Base-by-base conservation (phyloP, 2,329 filamentous ascomycete species). In the Fusarium transvaalense region DNA sequence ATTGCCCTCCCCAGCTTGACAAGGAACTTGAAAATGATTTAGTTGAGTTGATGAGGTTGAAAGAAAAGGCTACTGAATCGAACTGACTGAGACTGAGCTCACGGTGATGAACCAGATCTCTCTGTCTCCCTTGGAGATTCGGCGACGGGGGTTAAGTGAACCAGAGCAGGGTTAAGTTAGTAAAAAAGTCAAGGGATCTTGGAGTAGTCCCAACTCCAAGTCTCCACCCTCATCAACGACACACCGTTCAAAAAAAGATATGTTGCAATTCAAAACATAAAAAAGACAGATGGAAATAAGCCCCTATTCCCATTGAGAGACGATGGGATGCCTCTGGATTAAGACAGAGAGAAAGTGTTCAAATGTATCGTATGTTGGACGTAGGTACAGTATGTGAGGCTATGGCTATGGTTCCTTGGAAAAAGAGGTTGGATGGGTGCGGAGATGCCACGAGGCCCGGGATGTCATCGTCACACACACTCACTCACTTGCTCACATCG, bases 401-500 rank as follows among this genome's bases (percentile, higher is more conserved):
- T 59, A 17, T n/a, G 31, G 23, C 56, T 46, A 61, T 48, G 15
- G 52, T 64, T 59, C 53, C 25, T 64, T 63, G 52, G 43, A 29
- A 48, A 25, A 64, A 61, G 32, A 65, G 56, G 56, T 68, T 68
- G 65, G 66, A 69, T 68, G 55, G 66, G 66, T 68, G 55, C 55
- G 60, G 65, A 68, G 65, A 59, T 69, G 66, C 66, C 66, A 69
- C 66, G 66, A 69, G 66, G 66, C 61, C 58, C 53, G 41, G 58
- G 66, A 69, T 69, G 66, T 69, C 66, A 69, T 68, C 65, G 66
- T 66, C 66, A 69, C 66, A 58, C 65, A 69, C 60, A 39, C 65
- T 43, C 61, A 65, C 45, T 50, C 60, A 39, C 65, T 43, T 56
- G 61, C 45, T 50, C 45, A 38, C 43, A 32, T 61, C 35, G 48